Evolutionary conservation across 2,329 filamentous ascomycete genomes (phyloP), one percentile per base, ranked within the genome.

Genomic region (Chaetoscypha palmicola): DNA sequence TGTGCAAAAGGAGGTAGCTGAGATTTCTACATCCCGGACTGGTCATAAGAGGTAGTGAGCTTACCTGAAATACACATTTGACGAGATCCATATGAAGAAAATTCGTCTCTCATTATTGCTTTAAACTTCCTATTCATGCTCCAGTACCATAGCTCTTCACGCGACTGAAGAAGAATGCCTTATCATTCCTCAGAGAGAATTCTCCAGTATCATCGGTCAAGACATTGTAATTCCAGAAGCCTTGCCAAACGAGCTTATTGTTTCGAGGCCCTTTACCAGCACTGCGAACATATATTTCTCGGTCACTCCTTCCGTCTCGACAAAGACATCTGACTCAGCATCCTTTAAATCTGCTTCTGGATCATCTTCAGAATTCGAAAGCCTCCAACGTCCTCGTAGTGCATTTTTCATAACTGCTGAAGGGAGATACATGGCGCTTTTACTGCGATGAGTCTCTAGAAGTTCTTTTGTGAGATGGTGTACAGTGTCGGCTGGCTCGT

Each of bases 121-220:
- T 12, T 20, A 11, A n/a, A 5, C 5, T 36, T 9, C 9, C 33
- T 5, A 4, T 21, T 41, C 21, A 71, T 49, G 67, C 70, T 16
- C 70, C 70, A 43, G 66, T 56, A 0, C 76, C 77, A 51, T 81
- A 83, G 51, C 77, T 79, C 63, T 69, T 74, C 3, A 85, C 80
- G 10, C 80, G 68, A 57, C 79, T 83, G 54, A 82, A 85, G 58
- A 81, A 77, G 58, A 77, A 84, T 0, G 79, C 71, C 62, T 79
- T 81, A 45, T 80, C 71, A 53, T 83, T 76, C 61, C 73, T 75
- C 30, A 80, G 63, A 11, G 66, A 64, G 64, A 97, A 97, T 66
- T 86, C 83, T 3, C 74, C 86, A 85, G 86, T 92, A 64, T 96
- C 90, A 62, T 94, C 89, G 5, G 88, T 94, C 58, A 94, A 64